These are phyloP conservation scores for Silene vulgaris DNA, from an alignment of 179 eudicot genomes.

Conservation along the genomic window DNA sequence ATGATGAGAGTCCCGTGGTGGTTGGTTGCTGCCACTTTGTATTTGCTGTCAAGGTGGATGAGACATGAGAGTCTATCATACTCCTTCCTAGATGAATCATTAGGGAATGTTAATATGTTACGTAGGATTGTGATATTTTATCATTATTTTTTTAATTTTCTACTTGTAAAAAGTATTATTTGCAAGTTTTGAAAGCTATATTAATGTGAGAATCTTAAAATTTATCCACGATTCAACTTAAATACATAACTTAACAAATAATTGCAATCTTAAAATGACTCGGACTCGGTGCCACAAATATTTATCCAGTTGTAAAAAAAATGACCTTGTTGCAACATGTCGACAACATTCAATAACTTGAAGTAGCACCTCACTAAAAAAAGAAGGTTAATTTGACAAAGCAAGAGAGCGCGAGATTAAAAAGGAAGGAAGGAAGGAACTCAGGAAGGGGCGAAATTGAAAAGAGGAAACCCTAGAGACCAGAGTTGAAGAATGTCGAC, in stretches of 20 bases:
- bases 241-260: no score
- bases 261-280: no score
- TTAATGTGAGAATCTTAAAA: no score
- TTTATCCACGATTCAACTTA: no score
- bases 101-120: background rate
- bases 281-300: no score
- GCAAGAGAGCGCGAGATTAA: background rate
- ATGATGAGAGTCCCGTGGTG: slow-evolving; percentile 4
- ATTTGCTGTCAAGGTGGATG: slow-evolving; percentile 27
- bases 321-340: no score
- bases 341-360: no score
- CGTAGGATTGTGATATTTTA: background rate
- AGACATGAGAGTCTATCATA: background rate
- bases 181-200: no score
- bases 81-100: background rate
- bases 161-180: no score
- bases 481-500: slow-evolving; percentile 18
- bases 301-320: no score
- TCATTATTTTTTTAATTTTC: background rate
- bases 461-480: background rate
- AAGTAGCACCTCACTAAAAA: no score
- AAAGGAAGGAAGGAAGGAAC: background rate
- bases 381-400: no score
- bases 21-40: slow-evolving; percentile 30
- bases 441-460: background rate